Conservation (phyloP, 179 eudicot species). For the Sideroxylon spinosum region DNA sequence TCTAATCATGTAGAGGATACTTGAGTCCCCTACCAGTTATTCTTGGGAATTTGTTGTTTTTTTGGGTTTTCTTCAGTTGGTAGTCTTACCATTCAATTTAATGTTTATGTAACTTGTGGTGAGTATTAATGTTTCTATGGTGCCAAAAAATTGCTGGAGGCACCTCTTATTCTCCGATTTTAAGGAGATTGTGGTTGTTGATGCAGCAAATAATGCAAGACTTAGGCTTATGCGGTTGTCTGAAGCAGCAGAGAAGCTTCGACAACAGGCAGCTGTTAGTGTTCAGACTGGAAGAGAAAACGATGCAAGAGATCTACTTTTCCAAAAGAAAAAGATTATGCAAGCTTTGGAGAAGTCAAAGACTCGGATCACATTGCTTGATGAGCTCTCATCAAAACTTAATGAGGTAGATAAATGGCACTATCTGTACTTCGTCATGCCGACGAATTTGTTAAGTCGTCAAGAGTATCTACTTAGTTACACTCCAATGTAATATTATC, state of each 20-base stretch:
- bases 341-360: conserved; percentile 73
- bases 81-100: neutral
- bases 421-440: neutral
- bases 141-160: neutral
- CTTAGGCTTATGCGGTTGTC: conserved; percentile 76
- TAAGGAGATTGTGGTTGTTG: conserved; percentile 10
- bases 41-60: neutral
- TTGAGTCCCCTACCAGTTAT: neutral
- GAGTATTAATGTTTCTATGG: neutral
- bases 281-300: conserved; percentile 61
- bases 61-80: too few species aligned
- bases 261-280: conserved; percentile 57
- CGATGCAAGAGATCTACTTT: conserved; percentile 74
- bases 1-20: neutral
- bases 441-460: neutral
- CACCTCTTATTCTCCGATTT: neutral
- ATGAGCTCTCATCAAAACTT: conserved; percentile 69
- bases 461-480: neutral
- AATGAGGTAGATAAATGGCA: conserved; percentile 43
- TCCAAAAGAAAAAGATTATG: conserved; percentile 77
- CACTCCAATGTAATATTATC: neutral
- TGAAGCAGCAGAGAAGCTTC: conserved; percentile 75
- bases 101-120: neutral
- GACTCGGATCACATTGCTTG: conserved; percentile 63
- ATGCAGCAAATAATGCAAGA: conserved; percentile 73